These are phyloP conservation scores for Sporisorium scitamineum DNA, from an alignment of 1,284 basidiomycete species.

Conservation along the genomic window DNA sequence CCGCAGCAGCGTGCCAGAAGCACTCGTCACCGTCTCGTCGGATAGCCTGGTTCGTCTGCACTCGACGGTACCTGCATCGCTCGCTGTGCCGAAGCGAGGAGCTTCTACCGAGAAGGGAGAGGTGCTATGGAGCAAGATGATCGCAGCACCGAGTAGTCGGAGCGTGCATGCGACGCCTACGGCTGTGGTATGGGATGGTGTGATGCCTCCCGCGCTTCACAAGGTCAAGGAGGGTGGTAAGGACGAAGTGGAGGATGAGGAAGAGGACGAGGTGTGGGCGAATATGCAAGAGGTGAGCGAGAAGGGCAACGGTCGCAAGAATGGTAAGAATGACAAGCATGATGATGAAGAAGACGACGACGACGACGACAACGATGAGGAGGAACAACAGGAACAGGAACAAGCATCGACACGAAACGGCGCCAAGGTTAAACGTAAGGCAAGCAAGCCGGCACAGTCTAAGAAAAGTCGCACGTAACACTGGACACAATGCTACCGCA, in stretches of 20 bases:
- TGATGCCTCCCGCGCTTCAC: slow-evolving; percentile 11
- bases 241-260: slow-evolving; percentile 25
- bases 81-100: slow-evolving; percentile 27
- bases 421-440: slow-evolving; percentile 6
- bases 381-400: slow-evolving; percentile 8
- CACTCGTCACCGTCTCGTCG: slow-evolving; percentile 32
- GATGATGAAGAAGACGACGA: slow-evolving; percentile 22
- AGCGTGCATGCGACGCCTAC: slow-evolving; percentile 28
- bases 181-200: slow-evolving; percentile 49
- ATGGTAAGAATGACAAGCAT: neutral
- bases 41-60: slow-evolving; percentile 36
- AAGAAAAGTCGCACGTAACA: slow-evolving; percentile 41
- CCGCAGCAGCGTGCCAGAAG: slow-evolving; percentile 9
- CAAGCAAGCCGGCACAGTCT: slow-evolving; percentile 13
- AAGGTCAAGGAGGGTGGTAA: slow-evolving; percentile 1
- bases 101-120: slow-evolving; percentile 30
- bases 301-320: neutral
- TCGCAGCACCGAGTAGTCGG: slow-evolving; percentile 11
- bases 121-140: slow-evolving; percentile 30
- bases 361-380: slow-evolving; percentile 20
- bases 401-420: neutral
- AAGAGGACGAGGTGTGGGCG: slow-evolving; percentile 47
- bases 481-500: too few species aligned
- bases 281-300: slow-evolving; percentile 35
- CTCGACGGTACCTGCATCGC: slow-evolving; percentile 19